Percentiles rank a stretch among this genome's conserved stretches.
phyloP scores from a whole-genome alignment of 179 eudicot genomes.

The Silene vulgaris region DNA sequence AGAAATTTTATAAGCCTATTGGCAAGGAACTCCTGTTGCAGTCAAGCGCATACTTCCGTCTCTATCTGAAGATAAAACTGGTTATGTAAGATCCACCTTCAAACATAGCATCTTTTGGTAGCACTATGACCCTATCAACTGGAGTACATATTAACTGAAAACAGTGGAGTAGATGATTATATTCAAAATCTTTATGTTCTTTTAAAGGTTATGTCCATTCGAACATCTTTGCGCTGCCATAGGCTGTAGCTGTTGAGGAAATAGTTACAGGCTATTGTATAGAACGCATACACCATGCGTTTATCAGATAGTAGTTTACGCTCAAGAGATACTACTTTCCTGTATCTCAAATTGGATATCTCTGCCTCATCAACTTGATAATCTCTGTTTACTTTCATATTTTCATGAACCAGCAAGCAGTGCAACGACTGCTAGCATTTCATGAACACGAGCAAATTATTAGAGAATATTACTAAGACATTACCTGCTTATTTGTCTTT shows the following conservation, averaged over 20 bases:
- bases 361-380: neutral
- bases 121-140: neutral
- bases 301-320: neutral
- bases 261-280: no score
- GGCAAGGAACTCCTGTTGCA: conserved; percentile 99
- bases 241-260: no score
- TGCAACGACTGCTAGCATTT: neutral
- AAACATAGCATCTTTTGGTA: conserved; percentile 13
- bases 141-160: no score
- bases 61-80: conserved; percentile 91
- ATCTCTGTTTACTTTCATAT: neutral
- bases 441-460: neutral
- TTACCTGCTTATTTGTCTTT: conserved; percentile 50
- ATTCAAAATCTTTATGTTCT: no score
- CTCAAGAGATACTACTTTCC: neutral
- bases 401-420: neutral
- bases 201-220: no score
- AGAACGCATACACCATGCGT: neutral
- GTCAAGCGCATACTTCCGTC: conserved; percentile 98
- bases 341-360: conserved; percentile 5
- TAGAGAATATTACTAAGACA: neutral
- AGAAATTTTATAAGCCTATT: conserved; percentile 85
- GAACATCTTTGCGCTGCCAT: no score
- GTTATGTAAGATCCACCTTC: conserved; percentile 62
- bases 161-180: no score